phyloP scores from a whole-genome alignment of 176 grass and related monocot genomes.

The Lolium perenne region DNA sequence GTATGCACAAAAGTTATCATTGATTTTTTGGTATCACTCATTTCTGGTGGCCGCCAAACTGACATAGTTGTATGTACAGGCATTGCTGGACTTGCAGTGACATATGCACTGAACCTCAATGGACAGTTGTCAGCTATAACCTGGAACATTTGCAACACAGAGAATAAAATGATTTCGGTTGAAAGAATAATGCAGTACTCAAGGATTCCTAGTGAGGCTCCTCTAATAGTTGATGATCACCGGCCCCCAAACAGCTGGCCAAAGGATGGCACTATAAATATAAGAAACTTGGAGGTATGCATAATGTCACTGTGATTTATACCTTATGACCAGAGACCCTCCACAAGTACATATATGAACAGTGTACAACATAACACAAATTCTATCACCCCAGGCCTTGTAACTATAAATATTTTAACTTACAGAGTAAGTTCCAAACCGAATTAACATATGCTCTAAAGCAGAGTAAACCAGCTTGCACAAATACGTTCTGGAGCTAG shows the following conservation, averaged over 20 bases:
- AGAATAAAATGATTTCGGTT: constrained; percentile 99
- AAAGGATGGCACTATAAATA: constrained; percentile 73
- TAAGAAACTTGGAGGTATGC: constrained; percentile 87
- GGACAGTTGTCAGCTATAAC: constrained; percentile 75
- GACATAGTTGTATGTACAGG: constrained; percentile 56
- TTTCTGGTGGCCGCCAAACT: constrained; percentile 3
- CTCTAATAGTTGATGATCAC: constrained; percentile 72
- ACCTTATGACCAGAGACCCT: background rate
- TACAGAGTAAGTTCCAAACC: constrained; percentile 17
- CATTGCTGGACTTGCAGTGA: constrained; percentile 94
- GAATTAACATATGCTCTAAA: background rate
- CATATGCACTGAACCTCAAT: constrained; percentile 95
- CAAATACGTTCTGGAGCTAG: background rate
- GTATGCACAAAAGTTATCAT: background rate
- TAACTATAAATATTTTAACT: background rate
- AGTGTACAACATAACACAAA: background rate
- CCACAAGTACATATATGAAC: background rate
- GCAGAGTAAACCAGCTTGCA: constrained; percentile 10
- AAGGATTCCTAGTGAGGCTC: constrained; percentile 83
- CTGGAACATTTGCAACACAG: constrained; percentile 94
- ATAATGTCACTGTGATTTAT: background rate
- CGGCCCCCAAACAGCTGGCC: constrained; percentile 74
- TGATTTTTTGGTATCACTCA: background rate
- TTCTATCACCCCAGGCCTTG: background rate
- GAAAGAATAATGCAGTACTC: constrained; percentile 98